These are phyloP conservation scores for Cornus suecica DNA, from an alignment of 148 eudicot genomes.

Conservation along the genomic window DNA sequence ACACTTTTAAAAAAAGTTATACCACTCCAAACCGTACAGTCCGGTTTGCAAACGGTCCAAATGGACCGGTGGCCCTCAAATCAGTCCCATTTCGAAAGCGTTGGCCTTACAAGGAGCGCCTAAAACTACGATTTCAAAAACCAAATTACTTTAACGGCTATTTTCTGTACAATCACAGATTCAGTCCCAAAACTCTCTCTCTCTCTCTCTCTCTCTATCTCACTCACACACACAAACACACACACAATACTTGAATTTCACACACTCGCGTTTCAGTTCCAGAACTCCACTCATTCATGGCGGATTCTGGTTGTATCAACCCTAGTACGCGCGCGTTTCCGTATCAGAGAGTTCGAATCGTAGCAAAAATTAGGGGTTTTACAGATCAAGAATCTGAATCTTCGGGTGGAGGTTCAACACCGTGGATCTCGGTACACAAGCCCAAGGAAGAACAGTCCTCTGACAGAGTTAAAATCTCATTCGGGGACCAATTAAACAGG, in stretches of 20 bases:
- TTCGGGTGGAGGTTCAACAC: conserved; percentile 11
- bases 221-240: too few relatives aligned
- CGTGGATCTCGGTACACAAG: conserved; percentile 45
- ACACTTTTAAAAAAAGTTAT: too few relatives aligned
- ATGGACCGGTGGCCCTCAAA: too few relatives aligned
- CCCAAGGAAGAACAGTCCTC: conserved; percentile 25
- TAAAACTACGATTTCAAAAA: conserved; percentile 15
- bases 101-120: conserved; percentile 7
- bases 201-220: conserved; percentile 7
- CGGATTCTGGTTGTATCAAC: conserved; percentile 16
- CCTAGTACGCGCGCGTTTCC: conserved; percentile 14
- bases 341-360: conserved; percentile 39
- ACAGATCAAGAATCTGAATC: conserved; percentile 30
- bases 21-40: too few relatives aligned
- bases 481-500: conserved; percentile 47
- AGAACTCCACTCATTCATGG: conserved; percentile 13
- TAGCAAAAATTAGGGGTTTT: conserved; percentile 48
- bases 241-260: background rate
- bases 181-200: background rate
- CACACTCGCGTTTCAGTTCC: background rate
- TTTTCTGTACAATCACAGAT: background rate
- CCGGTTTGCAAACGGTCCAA: too few relatives aligned
- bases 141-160: conserved; percentile 16
- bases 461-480: conserved; percentile 37
- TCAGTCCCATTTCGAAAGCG: background rate